Conservation (phyloP, 768 basidiomycete species). For the Collybia nuda region DNA sequence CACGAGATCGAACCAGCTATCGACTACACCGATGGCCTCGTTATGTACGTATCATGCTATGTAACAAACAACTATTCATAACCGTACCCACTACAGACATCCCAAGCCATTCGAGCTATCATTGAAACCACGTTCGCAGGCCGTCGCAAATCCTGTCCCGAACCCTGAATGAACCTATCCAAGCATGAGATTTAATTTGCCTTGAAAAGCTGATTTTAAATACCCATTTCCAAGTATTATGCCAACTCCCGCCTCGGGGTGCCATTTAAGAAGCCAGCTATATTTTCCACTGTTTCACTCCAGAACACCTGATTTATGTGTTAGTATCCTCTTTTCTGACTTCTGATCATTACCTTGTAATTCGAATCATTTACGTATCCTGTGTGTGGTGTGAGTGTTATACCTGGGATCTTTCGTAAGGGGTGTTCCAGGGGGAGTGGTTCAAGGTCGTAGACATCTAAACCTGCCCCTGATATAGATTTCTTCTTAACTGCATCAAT, state of each 20-base stretch:
- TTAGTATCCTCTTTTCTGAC: conserved; percentile 1
- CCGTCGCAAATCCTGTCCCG: no score
- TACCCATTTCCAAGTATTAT: no score
- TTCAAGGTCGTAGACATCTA: conserved; percentile 69
- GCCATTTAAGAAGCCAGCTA: conserved; percentile 55
- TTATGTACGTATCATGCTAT: not conserved
- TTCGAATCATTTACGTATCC: conserved; percentile 54
- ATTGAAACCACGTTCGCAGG: conserved; percentile 4
- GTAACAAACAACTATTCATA: not conserved
- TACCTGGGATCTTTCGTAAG: conserved; percentile 47
- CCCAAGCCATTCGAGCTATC: conserved; percentile 9
- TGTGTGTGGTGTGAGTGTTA: conserved; percentile 61
- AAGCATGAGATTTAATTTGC: no score
- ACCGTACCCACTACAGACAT: not conserved
- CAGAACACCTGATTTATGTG: conserved; percentile 41
- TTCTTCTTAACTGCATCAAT: conserved; percentile 44
- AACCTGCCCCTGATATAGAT: conserved; percentile 55
- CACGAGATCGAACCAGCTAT: not conserved
- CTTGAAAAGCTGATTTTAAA: no score
- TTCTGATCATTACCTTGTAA: conserved; percentile 37
- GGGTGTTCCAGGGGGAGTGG: conserved; percentile 62
- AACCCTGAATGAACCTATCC: no score
- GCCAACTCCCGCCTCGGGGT: no score
- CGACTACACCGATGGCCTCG: not conserved
- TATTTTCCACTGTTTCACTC: conserved; percentile 57